Conservation (phyloP, 352 stramenopile species). For the Phytophthora fragariae region DNA sequence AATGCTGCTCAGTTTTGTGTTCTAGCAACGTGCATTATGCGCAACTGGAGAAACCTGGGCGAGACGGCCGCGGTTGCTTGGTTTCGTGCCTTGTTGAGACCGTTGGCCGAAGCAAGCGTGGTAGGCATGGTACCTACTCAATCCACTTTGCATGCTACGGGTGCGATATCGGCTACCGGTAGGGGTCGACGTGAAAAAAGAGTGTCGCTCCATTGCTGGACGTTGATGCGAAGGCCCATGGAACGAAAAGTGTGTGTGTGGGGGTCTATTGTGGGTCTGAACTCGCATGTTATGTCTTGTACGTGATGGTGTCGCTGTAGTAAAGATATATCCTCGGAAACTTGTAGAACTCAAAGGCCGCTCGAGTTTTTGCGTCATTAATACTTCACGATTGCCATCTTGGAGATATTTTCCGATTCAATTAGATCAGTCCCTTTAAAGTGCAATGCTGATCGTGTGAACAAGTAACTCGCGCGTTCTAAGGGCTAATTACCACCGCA, state of each 20-base stretch:
- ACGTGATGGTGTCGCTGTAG: neutral
- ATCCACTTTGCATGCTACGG: neutral
- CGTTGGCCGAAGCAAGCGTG: neutral
- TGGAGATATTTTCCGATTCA: no score
- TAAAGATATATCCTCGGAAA: neutral
- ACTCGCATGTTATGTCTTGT: neutral
- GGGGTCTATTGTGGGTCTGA: neutral
- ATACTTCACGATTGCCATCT: no score
- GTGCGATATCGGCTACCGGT: neutral
- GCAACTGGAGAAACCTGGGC: no score
- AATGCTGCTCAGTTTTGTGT: no score
- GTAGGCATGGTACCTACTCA: neutral
- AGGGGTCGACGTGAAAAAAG: neutral
- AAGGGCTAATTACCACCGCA: no score
- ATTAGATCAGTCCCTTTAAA: no score
- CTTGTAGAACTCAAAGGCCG: neutral
- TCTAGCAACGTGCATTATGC: no score
- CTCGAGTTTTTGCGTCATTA: no score
- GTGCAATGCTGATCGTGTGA: no score
- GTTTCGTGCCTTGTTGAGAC: neutral
- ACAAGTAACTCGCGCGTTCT: no score
- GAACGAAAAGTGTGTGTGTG: neutral
- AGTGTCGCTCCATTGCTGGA: neutral
- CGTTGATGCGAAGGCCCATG: neutral
- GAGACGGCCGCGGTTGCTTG: no score